phyloP scores from a whole-genome alignment of 169 alveolate genomes.

The Besnoitia besnoiti region DNA sequence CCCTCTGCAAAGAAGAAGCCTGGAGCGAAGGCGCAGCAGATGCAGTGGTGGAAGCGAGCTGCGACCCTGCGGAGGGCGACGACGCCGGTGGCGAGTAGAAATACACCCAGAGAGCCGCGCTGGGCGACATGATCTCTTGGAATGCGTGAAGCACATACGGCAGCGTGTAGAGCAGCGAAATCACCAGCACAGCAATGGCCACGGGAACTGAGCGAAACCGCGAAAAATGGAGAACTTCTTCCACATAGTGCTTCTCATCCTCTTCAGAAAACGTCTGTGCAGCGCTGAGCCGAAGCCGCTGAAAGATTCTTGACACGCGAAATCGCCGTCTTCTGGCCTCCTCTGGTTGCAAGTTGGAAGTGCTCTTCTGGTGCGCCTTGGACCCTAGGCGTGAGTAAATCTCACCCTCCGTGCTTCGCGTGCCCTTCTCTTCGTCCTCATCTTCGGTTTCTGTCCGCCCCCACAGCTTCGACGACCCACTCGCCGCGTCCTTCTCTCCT shows the following conservation, averaged over 20 bases:
- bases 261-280: slow-evolving; percentile 1
- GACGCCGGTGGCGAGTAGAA: not conserved
- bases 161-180: not conserved
- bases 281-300: not conserved
- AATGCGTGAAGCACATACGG: not conserved
- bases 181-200: not conserved
- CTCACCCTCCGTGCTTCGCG: no score
- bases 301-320: no score
- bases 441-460: no score
- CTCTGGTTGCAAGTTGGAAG: no score
- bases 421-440: no score
- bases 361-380: no score
- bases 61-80: not conserved
- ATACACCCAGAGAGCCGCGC: no score
- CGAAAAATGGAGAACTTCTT: slow-evolving; percentile 1
- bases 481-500: no score
- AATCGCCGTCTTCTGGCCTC: no score
- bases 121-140: not conserved
- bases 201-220: not conserved
- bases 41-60: not conserved
- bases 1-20: no score
- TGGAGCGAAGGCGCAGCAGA: not conserved
- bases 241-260: not conserved
- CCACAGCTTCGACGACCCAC: no score
- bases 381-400: no score